Conservation (phyloP, 179 eudicot species). For the Beta corolliflora region DNA sequence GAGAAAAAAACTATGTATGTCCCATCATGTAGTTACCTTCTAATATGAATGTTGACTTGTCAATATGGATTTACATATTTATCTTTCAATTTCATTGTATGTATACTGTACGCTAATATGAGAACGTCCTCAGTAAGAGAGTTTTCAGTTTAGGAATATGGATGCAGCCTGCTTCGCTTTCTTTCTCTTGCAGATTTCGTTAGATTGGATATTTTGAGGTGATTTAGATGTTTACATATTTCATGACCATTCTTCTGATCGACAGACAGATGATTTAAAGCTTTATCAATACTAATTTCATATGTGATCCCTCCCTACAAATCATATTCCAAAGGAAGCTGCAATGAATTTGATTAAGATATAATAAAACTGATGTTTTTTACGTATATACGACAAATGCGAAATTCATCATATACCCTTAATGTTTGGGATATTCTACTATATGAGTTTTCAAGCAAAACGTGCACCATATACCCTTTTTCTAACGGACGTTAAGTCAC, state of each 20-base stretch:
- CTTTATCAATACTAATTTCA: not conserved
- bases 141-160: not conserved
- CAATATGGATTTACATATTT: not conserved
- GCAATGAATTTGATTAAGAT: not conserved
- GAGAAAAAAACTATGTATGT: not conserved
- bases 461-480: no score
- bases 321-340: not conserved
- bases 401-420: no score
- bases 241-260: not conserved
- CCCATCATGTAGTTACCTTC: not conserved
- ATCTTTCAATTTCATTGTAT: not conserved
- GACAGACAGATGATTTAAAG: not conserved
- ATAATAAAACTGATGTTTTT: not conserved
- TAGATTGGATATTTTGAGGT: not conserved
- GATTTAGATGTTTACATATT: not conserved
- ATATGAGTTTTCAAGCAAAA: no score
- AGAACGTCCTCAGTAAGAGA: not conserved
- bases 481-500: no score
- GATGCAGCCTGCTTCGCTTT: not conserved
- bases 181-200: not conserved
- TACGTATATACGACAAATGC: no score
- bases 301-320: not conserved
- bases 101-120: not conserved
- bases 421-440: no score
- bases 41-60: not conserved